These are phyloP conservation scores for Chalciporus pseudorubinellus DNA, from an alignment of 768 basidiomycete genomes.

Conservation along the genomic window DNA sequence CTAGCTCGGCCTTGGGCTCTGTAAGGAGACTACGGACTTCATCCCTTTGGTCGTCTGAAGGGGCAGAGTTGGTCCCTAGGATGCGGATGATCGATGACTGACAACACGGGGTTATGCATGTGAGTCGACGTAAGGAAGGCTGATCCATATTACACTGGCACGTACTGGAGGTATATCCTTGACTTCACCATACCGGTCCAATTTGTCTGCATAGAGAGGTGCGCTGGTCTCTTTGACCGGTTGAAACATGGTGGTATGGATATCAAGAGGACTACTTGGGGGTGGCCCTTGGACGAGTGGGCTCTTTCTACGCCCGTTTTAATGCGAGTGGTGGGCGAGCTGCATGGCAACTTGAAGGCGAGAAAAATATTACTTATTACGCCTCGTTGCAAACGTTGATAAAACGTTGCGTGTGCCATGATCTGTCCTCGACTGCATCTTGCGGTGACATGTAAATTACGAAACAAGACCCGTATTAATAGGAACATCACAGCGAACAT, in stretches of 20 bases:
- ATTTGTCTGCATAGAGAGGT: slow-evolving; percentile 23
- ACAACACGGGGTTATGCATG: neutral
- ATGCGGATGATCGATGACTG: slow-evolving; percentile 34
- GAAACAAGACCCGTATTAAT: neutral
- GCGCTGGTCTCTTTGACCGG: slow-evolving; percentile 22
- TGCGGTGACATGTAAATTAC: slow-evolving; percentile 8
- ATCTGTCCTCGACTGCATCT: slow-evolving; percentile 12
- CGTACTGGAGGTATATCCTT: slow-evolving; percentile 30
- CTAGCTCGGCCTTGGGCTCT: slow-evolving; percentile 28
- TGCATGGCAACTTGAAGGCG: slow-evolving; percentile 10
- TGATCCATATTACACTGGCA: neutral
- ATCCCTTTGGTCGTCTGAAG: slow-evolving; percentile 28
- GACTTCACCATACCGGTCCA: slow-evolving; percentile 29
- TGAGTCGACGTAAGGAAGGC: slow-evolving; percentile 3
- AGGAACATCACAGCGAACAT: too few relatives aligned
- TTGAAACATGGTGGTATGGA: slow-evolving; percentile 10
- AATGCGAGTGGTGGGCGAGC: slow-evolving; percentile 5
- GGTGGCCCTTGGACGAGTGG: neutral
- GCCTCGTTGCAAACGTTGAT: slow-evolving; percentile 30
- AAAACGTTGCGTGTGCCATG: slow-evolving; percentile 28
- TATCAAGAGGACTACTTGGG: neutral
- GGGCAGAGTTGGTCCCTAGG: slow-evolving; percentile 25
- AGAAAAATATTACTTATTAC: slow-evolving; percentile 6
- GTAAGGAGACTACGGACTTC: slow-evolving; percentile 23
- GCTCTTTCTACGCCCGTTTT: slow-evolving; percentile 8